Evolutionary conservation across 2,329 filamentous ascomycete species (phyloP).

Genomic region (Penicillium sp.): DNA sequence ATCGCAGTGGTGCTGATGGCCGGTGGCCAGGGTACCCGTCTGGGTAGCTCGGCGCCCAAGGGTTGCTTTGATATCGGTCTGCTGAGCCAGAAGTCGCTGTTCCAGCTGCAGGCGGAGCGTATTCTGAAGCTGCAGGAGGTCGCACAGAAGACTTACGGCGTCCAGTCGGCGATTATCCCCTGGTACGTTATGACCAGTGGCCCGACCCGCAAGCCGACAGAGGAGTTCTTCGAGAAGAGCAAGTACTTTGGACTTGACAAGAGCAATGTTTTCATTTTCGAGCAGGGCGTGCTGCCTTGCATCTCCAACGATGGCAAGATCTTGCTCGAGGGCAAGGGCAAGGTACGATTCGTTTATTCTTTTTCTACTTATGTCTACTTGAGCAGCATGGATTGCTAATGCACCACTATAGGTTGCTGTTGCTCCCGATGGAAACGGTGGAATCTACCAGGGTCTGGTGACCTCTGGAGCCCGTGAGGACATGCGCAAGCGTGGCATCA

Average conservation of each 20-base stretch:
- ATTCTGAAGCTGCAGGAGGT: slow-evolving; percentile 84
- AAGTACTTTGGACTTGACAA: slow-evolving; percentile 85
- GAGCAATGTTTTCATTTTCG: slow-evolving; percentile 88
- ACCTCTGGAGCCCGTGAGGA: slow-evolving; percentile 78
- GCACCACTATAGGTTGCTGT: slow-evolving; percentile 66
- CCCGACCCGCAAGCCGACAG: slow-evolving; percentile 86
- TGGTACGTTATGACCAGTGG: slow-evolving; percentile 99
- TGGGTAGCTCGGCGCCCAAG: slow-evolving; percentile 94
- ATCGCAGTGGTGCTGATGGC: slow-evolving; percentile 93
- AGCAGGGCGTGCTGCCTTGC: slow-evolving; percentile 94
- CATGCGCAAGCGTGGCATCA: slow-evolving; percentile 82
- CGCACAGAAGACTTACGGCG: slow-evolving; percentile 68
- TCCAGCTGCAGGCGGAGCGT: slow-evolving; percentile 95
- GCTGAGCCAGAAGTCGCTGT: slow-evolving; percentile 88
- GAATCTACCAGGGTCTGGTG: slow-evolving; percentile 89
- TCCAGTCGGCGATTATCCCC: slow-evolving; percentile 67
- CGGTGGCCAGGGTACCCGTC: slow-evolving; percentile 89
- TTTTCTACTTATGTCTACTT: not conserved
- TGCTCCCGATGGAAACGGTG: slow-evolving; percentile 94
- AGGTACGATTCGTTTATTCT: slow-evolving; percentile 48
- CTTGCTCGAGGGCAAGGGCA: slow-evolving; percentile 83
- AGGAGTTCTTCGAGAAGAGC: slow-evolving; percentile 87
- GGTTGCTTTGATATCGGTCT: slow-evolving; percentile 97
- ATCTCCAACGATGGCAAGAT: slow-evolving; percentile 99
- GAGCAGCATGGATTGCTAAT: not conserved